Evolutionary conservation across 441 rosid genomes (phyloP).

Genomic region (Corymbia citriodora): DNA sequence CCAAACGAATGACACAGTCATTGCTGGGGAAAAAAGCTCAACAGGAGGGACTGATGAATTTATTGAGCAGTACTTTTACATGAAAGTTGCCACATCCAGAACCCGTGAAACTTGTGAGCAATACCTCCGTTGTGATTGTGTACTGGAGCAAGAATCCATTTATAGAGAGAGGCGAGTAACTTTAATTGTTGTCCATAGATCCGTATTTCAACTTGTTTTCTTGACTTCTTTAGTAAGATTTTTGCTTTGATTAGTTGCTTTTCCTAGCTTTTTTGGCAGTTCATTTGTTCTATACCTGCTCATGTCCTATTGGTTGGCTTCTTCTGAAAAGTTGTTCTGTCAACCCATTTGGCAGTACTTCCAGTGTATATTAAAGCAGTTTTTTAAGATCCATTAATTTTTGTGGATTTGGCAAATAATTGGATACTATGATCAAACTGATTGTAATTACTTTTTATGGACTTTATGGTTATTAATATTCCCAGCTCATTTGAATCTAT

Average conservation of each 20-base stretch:
- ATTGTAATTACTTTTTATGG: not conserved
- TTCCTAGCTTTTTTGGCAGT: not conserved
- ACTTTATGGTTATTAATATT: not conserved
- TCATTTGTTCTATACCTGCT: not conserved
- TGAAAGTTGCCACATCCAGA: slow-evolving; percentile 49
- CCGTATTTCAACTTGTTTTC: not conserved
- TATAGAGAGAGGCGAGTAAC: slow-evolving; percentile 52
- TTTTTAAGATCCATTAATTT: not conserved
- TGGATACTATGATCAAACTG: not conserved
- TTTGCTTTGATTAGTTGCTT: not conserved
- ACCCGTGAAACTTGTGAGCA: slow-evolving; percentile 55
- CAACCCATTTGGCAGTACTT: not conserved
- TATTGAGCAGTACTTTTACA: slow-evolving; percentile 53
- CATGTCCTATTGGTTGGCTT: not conserved
- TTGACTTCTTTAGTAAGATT: not conserved
- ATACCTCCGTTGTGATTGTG: slow-evolving; percentile 53
- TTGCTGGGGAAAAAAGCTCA: slow-evolving; percentile 20
- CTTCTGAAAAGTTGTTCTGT: not conserved
- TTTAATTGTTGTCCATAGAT: not conserved
- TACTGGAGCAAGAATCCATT: slow-evolving; percentile 59
- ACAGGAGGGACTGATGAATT: slow-evolving; percentile 31
- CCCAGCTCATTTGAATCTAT: not conserved
- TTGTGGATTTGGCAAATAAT: not conserved
- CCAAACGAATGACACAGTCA: slow-evolving; percentile 12
- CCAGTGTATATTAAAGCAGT: not conserved